Evolutionary conservation across 331 rosid species (phyloP).

Genomic region (Malus hybrid): DNA sequence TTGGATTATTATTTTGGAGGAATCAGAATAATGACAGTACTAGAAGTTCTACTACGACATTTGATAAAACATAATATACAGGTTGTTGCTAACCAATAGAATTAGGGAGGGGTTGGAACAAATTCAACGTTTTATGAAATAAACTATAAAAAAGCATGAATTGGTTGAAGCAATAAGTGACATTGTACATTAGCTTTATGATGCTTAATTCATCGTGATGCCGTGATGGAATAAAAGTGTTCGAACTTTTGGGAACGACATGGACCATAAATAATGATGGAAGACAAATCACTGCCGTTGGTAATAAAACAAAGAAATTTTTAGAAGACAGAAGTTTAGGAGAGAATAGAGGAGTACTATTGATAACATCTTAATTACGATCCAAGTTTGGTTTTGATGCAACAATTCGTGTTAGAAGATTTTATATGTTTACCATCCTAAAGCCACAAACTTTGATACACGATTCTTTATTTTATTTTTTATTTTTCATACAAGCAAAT

Average conservation of each 20-base stretch:
- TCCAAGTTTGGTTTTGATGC: too few species aligned
- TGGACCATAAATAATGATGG: not conserved
- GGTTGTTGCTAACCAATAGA: too few species aligned
- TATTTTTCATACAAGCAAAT: too few species aligned
- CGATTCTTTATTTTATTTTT: too few species aligned
- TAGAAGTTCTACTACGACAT: too few species aligned
- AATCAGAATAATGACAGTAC: too few species aligned
- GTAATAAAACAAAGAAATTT: not conserved
- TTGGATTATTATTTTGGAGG: too few species aligned
- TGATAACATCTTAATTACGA: not conserved
- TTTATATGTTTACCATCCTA: too few species aligned
- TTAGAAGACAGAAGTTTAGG: not conserved
- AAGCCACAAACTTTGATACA: too few species aligned
- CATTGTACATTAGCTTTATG: not conserved
- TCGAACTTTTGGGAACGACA: not conserved
- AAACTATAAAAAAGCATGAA: not conserved
- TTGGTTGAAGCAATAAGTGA: conserved; percentile 4
- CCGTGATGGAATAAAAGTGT: not conserved
- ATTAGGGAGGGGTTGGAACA: too few species aligned
- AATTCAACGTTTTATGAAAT: not conserved
- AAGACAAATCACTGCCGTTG: not conserved
- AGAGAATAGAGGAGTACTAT: not conserved
- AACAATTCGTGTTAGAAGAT: too few species aligned
- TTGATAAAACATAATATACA: too few species aligned
- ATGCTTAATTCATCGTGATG: not conserved